A percentile compares a stretch with the other conserved stretches of the same genome.
Evolutionary conservation across 2,329 filamentous ascomycete genomes (phyloP).

Genomic region (Cryphonectria nitschkei): DNA sequence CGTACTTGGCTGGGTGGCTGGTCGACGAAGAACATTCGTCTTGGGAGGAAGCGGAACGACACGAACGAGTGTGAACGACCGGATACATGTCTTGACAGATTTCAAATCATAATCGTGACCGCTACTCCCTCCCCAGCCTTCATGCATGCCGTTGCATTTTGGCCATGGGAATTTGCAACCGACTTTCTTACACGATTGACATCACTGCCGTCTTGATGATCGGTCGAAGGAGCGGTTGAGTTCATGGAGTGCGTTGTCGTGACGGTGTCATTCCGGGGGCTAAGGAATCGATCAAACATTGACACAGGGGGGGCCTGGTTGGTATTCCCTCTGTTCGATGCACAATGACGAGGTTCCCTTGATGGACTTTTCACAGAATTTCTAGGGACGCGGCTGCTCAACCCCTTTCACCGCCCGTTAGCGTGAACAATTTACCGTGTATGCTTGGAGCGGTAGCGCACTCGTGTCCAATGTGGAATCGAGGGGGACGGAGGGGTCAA

Average conservation of each 20-base stretch:
- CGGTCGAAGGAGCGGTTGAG: too few species aligned
- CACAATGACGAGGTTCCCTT: slow-evolving; percentile 5
- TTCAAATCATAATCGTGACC: neutral
- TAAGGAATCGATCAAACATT: neutral
- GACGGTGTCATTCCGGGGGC: neutral
- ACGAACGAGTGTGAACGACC: neutral
- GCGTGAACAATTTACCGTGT: neutral
- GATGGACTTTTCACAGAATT: neutral
- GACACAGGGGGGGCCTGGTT: neutral
- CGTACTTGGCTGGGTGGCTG: neutral
- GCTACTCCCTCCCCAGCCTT: neutral
- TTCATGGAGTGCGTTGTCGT: neutral
- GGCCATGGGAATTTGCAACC: neutral
- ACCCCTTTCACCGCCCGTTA: slow-evolving; percentile 7
- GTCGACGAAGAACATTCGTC: neutral
- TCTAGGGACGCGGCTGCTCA: slow-evolving; percentile 4
- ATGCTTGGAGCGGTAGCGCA: neutral
- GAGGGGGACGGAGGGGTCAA: neutral
- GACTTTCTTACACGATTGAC: neutral
- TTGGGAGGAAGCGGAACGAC: neutral
- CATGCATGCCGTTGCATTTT: neutral
- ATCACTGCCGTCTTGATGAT: neutral
- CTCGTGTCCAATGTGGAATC: neutral
- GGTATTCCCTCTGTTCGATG: neutral
- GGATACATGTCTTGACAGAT: neutral